phyloP scores from a whole-genome alignment of 306 rosid genomes.

The Pueraria montana region DNA sequence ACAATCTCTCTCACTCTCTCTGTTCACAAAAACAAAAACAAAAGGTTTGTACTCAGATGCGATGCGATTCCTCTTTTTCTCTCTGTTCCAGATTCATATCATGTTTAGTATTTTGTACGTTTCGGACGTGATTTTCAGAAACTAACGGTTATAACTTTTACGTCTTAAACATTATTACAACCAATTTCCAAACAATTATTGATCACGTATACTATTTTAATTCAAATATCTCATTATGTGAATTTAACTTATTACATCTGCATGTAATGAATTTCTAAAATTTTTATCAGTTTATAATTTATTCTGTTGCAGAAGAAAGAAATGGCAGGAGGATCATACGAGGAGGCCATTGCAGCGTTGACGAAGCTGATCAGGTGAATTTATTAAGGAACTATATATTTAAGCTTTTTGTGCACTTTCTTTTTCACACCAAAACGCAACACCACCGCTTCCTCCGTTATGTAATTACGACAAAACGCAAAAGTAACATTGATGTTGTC shows the following conservation, averaged over 20 bases:
- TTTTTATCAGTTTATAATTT: neutral
- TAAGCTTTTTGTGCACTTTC: neutral
- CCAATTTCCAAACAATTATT: too few species aligned
- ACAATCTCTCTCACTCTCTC: neutral
- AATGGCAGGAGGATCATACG: conserved; percentile 75
- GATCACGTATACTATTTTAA: too few species aligned
- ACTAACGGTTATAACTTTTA: too few species aligned
- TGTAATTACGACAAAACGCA: neutral
- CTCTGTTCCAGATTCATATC: conserved; percentile 37
- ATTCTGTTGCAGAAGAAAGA: conserved; percentile 57
- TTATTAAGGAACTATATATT: neutral
- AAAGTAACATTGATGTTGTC: neutral
- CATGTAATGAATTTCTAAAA: neutral
- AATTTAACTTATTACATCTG: neutral
- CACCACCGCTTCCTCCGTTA: neutral
- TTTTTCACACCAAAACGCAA: neutral
- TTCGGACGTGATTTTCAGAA: too few species aligned
- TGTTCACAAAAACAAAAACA: neutral
- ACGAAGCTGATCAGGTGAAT: conserved; percentile 80
- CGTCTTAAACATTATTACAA: too few species aligned
- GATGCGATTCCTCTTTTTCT: conserved; percentile 6
- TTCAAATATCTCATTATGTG: too few species aligned
- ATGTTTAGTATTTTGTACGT: too few species aligned
- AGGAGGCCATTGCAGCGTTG: conserved; percentile 81
- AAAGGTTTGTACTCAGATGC: conserved; percentile 45